Evolutionary conservation across 2,329 filamentous ascomycete genomes (phyloP).

Genomic region (Sporothrix dimorphospora): DNA sequence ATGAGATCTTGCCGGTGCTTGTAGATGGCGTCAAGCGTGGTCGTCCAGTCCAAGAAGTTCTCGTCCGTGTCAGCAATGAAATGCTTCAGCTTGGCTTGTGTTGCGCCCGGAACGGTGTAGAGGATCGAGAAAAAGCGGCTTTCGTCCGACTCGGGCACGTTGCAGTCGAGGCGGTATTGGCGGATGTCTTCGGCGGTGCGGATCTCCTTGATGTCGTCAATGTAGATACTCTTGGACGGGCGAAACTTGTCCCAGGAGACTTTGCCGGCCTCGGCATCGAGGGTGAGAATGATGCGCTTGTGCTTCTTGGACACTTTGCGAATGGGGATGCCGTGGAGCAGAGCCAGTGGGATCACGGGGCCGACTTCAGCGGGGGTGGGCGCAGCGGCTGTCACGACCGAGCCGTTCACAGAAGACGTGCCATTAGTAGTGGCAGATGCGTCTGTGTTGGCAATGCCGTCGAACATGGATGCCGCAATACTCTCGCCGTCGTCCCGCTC

Average conservation of each 20-base stretch:
- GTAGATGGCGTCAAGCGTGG: slow-evolving; percentile 80
- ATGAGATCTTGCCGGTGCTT: slow-evolving; percentile 88
- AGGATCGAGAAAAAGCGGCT: slow-evolving; percentile 86
- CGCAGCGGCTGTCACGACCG: slow-evolving; percentile 30
- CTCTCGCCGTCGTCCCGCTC: slow-evolving; percentile 48
- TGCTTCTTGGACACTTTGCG: slow-evolving; percentile 90
- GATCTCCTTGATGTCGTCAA: slow-evolving; percentile 94
- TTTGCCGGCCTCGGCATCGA: slow-evolving; percentile 82
- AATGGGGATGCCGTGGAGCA: slow-evolving; percentile 78
- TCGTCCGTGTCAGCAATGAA: slow-evolving; percentile 76
- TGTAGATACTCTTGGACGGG: slow-evolving; percentile 82
- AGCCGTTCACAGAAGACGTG: slow-evolving; percentile 48
- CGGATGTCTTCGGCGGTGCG: slow-evolving; percentile 80
- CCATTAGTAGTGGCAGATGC: slow-evolving; percentile 54
- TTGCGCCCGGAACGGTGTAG: slow-evolving; percentile 76
- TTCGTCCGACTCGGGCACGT: slow-evolving; percentile 68
- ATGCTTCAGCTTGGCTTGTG: slow-evolving; percentile 85
- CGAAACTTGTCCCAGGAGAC: slow-evolving; percentile 84
- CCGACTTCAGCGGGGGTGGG: slow-evolving; percentile 49
- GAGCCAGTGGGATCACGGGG: slow-evolving; percentile 74
- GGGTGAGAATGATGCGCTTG: slow-evolving; percentile 67
- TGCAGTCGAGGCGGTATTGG: slow-evolving; percentile 86
- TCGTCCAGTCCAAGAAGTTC: slow-evolving; percentile 77
- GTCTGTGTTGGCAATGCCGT: slow-evolving; percentile 51
- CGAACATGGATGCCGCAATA: slow-evolving; percentile 37